These are phyloP conservation scores for Colletotrichum higginsianum DNA, from an alignment of 2,329 filamentous ascomycete species.

Conservation along the genomic window DNA sequence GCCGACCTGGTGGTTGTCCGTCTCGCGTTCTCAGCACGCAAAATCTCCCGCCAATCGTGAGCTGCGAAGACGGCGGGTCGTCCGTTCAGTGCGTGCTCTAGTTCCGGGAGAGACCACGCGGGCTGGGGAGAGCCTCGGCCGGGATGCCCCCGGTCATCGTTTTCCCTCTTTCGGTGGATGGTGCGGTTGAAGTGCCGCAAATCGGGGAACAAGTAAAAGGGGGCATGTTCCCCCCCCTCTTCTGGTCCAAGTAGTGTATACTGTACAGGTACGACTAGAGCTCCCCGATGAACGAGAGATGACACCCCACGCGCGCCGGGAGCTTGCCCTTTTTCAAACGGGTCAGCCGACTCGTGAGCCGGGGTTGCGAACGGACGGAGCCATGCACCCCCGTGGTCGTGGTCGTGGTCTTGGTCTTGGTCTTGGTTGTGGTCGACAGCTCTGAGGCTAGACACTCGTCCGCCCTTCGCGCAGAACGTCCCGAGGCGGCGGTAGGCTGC, in stretches of 20 bases:
- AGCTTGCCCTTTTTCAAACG: not conserved
- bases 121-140: slow-evolving; percentile 10
- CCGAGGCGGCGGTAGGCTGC: not conserved
- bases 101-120: not conserved
- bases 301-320: not conserved
- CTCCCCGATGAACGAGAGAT: no score
- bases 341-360: slow-evolving; percentile 3
- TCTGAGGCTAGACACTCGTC: no score
- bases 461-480: not conserved
- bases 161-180: slow-evolving; percentile 13
- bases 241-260: not conserved
- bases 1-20: not conserved
- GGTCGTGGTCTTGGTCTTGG: not conserved
- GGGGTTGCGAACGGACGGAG: not conserved
- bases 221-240: not conserved
- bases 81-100: not conserved
- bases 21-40: slow-evolving; percentile 6
- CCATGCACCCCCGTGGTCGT: not conserved
- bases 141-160: slow-evolving; percentile 8
- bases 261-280: no score
- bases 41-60: slow-evolving; percentile 37
- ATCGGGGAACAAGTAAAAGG: slow-evolving; percentile 3
- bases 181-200: slow-evolving; percentile 24
- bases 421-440: no score
- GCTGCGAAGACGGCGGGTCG: not conserved